phyloP scores from a whole-genome alignment of 371 early-diverging fungal genomes.

The Syncephalastrum monosporum region DNA sequence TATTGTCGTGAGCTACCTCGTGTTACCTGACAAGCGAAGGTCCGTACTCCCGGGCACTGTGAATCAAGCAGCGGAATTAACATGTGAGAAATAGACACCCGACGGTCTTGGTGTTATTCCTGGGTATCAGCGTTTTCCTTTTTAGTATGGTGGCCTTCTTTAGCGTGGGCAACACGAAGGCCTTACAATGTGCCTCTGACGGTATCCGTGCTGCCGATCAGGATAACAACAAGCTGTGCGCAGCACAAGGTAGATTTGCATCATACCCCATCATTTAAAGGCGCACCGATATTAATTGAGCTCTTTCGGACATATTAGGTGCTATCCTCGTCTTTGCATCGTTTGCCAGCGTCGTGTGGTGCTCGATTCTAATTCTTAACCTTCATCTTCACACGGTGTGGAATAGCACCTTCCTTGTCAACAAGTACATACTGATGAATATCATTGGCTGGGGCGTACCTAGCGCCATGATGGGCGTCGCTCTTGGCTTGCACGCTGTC shows the following conservation, averaged over 20 bases:
- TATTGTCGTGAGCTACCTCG: conserved; percentile 56
- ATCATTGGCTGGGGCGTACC: conserved; percentile 66
- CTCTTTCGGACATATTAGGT: conserved; percentile 16
- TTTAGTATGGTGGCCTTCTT: conserved; percentile 57
- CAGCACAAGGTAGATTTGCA: conserved; percentile 42
- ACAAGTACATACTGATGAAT: conserved; percentile 50
- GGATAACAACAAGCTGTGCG: conserved; percentile 61
- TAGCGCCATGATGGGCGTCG: conserved; percentile 43
- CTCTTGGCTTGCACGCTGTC: conserved; percentile 47
- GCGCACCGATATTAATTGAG: too few species aligned
- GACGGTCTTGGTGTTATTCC: conserved; percentile 61
- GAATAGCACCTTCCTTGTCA: conserved; percentile 57
- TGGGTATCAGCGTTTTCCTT: conserved; percentile 53
- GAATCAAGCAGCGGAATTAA: neutral
- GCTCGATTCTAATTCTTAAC: conserved; percentile 60
- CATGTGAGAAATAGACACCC: conserved; percentile 50
- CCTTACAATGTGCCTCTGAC: conserved; percentile 54
- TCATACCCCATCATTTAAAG: neutral
- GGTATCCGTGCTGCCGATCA: conserved; percentile 43
- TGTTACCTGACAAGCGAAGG: conserved; percentile 60
- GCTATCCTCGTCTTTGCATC: conserved; percentile 58
- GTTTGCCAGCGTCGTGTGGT: conserved; percentile 61
- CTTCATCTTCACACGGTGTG: conserved; percentile 70
- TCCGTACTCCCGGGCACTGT: neutral
- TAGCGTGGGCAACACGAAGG: conserved; percentile 48